These are phyloP conservation scores for Fusarium annulatum DNA, from an alignment of 2,329 filamentous ascomycete genomes.

Conservation along the genomic window DNA sequence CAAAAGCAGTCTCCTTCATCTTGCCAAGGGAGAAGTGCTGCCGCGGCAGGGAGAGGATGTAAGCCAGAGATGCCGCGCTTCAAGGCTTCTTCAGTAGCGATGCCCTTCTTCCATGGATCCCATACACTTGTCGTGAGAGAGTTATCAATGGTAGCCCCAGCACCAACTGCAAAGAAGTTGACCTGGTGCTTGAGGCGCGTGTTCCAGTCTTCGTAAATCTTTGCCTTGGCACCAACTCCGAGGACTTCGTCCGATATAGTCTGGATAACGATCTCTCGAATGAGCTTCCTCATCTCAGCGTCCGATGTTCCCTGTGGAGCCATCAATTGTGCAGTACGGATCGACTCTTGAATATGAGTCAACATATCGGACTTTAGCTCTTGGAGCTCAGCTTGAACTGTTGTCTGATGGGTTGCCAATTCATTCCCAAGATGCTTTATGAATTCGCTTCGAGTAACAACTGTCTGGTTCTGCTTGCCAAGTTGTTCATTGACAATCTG, in stretches of 20 bases:
- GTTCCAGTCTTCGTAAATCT: constrained; percentile 59
- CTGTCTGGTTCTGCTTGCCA: constrained; percentile 45
- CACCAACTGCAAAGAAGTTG: constrained; percentile 77
- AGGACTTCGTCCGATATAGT: constrained; percentile 59
- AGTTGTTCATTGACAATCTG: constrained; percentile 54
- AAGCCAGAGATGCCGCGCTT: constrained; percentile 37
- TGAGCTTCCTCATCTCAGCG: constrained; percentile 54
- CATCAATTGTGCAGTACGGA: constrained; percentile 44
- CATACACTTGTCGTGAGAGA: constrained; percentile 70
- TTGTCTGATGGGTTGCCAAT: constrained; percentile 51
- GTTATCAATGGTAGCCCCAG: constrained; percentile 74
- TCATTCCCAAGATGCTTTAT: constrained; percentile 55
- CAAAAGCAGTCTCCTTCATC: constrained; percentile 93
- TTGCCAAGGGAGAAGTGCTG: constrained; percentile 75
- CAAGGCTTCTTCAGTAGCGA: constrained; percentile 13
- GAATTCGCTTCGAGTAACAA: constrained; percentile 63
- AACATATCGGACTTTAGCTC: constrained; percentile 52
- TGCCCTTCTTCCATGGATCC: constrained; percentile 44
- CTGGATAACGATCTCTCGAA: constrained; percentile 56
- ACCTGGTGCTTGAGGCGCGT: constrained; percentile 63
- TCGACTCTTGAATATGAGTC: constrained; percentile 47
- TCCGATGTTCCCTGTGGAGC: constrained; percentile 51
- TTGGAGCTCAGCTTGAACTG: constrained; percentile 56
- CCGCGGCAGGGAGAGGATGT: constrained; percentile 52
- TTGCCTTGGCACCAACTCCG: constrained; percentile 58